These are phyloP conservation scores for Cryptosporidium canis DNA, from an alignment of 169 alveolate genomes.

Conservation along the genomic window DNA sequence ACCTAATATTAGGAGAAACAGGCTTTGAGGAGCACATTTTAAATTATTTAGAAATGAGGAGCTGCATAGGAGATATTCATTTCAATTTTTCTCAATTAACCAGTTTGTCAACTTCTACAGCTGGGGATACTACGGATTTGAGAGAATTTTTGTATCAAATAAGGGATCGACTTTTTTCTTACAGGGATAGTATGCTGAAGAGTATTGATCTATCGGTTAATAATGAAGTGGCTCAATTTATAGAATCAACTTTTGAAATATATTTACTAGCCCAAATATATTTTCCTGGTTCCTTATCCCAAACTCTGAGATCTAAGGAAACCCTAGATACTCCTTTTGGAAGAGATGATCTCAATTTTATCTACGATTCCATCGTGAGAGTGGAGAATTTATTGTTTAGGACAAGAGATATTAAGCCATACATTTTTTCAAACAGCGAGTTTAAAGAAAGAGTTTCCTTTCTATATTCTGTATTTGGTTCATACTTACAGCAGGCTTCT, in stretches of 20 bases:
- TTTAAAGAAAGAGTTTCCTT: not conserved
- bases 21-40: not conserved
- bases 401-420: not conserved
- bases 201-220: not conserved
- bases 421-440: not conserved
- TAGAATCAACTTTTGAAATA: not conserved
- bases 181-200: not conserved
- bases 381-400: not conserved
- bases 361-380: constrained; percentile 7
- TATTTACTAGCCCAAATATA: not conserved
- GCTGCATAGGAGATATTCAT: not conserved
- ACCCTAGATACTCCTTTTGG: not conserved
- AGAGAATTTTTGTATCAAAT: not conserved
- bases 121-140: not conserved
- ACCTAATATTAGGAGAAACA: not conserved
- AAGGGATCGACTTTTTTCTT: not conserved
- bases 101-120: not conserved
- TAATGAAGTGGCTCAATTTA: not conserved
- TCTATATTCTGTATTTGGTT: not conserved
- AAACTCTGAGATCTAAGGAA: not conserved
- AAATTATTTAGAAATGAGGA: constrained; percentile 5
- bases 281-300: constrained; percentile 8
- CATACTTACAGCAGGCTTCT: not conserved
- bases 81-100: not conserved
- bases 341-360: not conserved